Evolutionary conservation across 345 rosid species (phyloP).

Genomic region (Erucastrum elatum): DNA sequence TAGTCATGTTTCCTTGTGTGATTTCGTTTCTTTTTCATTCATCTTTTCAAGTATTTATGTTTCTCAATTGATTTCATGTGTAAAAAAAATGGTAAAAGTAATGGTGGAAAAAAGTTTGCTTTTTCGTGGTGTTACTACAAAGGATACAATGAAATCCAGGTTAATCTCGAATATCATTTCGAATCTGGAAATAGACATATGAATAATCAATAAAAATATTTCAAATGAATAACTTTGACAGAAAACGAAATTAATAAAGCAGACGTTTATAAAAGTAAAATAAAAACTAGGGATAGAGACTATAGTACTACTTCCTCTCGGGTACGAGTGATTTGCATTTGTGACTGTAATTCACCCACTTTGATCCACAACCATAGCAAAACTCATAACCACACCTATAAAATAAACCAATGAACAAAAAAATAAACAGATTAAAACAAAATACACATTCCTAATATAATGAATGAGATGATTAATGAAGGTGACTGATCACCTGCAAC

Average conservation of each 20-base stretch:
- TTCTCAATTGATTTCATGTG: constrained; percentile 38
- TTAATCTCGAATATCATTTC: background rate
- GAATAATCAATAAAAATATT: no score
- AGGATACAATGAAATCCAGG: background rate
- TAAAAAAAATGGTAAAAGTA: constrained; percentile 36
- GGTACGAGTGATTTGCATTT: background rate
- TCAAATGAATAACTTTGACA: background rate
- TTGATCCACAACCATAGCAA: background rate
- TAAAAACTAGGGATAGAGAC: no score
- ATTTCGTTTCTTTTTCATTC: constrained; percentile 26
- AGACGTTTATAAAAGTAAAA: no score
- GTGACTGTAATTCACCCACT: background rate
- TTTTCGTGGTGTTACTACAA: constrained; percentile 4
- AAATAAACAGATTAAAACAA: background rate
- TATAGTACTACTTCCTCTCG: background rate
- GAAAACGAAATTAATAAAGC: no score
- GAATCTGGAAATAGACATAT: background rate
- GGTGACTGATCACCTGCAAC: background rate
- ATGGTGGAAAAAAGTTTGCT: constrained; percentile 22
- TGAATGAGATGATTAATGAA: background rate
- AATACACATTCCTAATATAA: background rate
- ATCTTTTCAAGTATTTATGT: background rate
- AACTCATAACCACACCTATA: background rate
- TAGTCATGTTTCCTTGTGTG: constrained; percentile 31
- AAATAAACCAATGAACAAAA: background rate